These are phyloP conservation scores for Elongisporangium anandrum DNA, from an alignment of 352 stramenopile species.

Conservation along the genomic window DNA sequence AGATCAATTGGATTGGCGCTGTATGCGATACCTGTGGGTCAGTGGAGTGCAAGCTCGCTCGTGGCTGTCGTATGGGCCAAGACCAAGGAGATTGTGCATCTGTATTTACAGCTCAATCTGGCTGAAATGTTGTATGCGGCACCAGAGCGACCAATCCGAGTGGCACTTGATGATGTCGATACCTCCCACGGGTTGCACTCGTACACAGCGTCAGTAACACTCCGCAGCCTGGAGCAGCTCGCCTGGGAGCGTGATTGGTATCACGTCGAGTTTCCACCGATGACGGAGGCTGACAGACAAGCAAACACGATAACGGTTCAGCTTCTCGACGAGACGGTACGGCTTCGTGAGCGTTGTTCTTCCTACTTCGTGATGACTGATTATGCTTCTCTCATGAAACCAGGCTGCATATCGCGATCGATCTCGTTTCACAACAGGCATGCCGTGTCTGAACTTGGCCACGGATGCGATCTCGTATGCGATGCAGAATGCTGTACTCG, in stretches of 20 bases:
- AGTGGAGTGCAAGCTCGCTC: constrained; percentile 35
- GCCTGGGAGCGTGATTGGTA: constrained; percentile 56
- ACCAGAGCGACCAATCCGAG: constrained; percentile 21
- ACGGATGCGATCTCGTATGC: constrained; percentile 39
- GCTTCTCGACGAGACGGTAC: constrained; percentile 34
- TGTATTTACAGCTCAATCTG: constrained; percentile 48
- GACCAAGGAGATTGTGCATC: constrained; percentile 27
- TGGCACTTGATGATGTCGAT: constrained; percentile 37
- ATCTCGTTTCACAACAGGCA: constrained; percentile 18
- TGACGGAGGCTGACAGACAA: neutral
- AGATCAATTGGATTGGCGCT: constrained; percentile 38
- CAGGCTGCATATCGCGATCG: constrained; percentile 35
- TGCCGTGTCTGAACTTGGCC: constrained; percentile 16
- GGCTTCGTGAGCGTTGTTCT: neutral
- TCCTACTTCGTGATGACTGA: neutral
- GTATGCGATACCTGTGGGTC: constrained; percentile 40
- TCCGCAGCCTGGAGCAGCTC: constrained; percentile 34
- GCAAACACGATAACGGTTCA: constrained; percentile 5
- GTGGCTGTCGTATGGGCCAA: constrained; percentile 47
- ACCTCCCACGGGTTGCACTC: constrained; percentile 34
- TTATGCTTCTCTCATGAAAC: neutral
- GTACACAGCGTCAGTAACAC: constrained; percentile 38
- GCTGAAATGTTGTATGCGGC: constrained; percentile 41
- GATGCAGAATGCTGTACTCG: constrained; percentile 32
- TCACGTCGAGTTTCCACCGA: constrained; percentile 24